Percentiles rank a stretch among this genome's conserved stretches.
phyloP scores from a whole-genome alignment of 257 asterid genomes.

The Solanum ahanhuiri region DNA sequence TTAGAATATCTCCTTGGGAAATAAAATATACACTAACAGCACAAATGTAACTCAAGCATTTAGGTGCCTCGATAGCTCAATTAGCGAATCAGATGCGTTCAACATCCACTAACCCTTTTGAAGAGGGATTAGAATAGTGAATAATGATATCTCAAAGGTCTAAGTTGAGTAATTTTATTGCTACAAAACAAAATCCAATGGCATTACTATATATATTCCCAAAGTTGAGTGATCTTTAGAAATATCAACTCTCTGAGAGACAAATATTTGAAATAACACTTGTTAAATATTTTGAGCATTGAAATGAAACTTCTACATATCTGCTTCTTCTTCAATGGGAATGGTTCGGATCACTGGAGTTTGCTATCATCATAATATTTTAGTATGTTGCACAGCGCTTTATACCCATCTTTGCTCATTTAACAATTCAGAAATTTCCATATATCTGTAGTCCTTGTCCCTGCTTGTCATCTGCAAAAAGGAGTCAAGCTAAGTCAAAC shows the following conservation, averaged over 20 bases:
- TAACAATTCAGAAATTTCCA: constrained; percentile 93
- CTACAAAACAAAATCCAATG: no score
- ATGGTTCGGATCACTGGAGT: no score
- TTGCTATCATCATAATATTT: no score
- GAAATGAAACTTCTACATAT: no score
- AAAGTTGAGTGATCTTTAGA: no score
- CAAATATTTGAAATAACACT: neutral
- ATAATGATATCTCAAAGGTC: neutral
- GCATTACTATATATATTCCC: no score
- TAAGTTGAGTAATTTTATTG: no score
- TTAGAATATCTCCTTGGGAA: neutral
- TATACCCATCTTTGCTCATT: constrained; percentile 30
- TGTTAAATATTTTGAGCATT: neutral
- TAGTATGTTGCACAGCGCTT: no score
- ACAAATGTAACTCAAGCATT: neutral
- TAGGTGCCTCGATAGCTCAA: neutral
- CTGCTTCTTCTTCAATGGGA: no score
- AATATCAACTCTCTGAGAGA: neutral
- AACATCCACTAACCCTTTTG: neutral
- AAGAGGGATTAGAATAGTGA: neutral
- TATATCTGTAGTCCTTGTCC: constrained; percentile 94
- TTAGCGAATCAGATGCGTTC: neutral
- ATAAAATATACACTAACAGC: neutral
- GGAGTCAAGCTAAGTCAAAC: neutral
- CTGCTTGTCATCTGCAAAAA: constrained; percentile 83